Conservation (phyloP, 2,329 filamentous ascomycete genomes). For the Myotisia sp. region DNA sequence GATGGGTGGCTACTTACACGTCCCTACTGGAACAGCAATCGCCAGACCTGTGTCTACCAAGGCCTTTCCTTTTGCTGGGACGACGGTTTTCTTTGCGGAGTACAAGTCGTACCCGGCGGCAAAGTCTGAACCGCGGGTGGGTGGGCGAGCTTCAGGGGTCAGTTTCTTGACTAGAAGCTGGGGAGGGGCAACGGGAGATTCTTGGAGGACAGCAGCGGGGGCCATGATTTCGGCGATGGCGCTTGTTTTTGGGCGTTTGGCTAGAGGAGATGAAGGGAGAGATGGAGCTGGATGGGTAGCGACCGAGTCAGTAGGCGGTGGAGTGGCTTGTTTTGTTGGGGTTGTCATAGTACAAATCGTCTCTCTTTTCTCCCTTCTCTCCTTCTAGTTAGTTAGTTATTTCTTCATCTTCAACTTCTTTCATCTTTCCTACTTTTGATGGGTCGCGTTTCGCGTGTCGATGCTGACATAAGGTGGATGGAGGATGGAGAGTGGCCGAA, state of each 20-base stretch:
- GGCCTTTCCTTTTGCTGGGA: constrained; percentile 70
- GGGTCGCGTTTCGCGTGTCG: too few species aligned
- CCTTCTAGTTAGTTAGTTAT: neutral
- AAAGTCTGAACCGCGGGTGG: constrained; percentile 76
- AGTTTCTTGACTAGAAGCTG: constrained; percentile 79
- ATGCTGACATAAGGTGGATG: too few species aligned
- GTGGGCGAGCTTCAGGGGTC: constrained; percentile 59
- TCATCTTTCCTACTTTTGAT: neutral
- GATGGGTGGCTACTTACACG: constrained; percentile 51
- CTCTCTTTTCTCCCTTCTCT: neutral
- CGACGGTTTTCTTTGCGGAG: constrained; percentile 54
- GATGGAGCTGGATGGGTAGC: constrained; percentile 37
- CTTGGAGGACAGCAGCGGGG: constrained; percentile 19
- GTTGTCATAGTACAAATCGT: constrained; percentile 19
- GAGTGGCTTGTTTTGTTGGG: constrained; percentile 28
- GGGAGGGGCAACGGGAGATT: constrained; percentile 38
- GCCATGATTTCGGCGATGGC: constrained; percentile 15
- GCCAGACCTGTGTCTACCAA: constrained; percentile 82
- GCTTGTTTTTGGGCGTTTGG: constrained; percentile 58
- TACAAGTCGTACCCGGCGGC: constrained; percentile 94
- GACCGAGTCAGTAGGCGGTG: constrained; percentile 21
- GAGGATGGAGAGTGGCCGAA: too few species aligned
- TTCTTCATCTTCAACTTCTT: neutral
- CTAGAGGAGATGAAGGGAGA: constrained; percentile 56
- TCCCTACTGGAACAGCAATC: constrained; percentile 79